These are phyloP conservation scores for Salix arbutifolia DNA, from an alignment of 345 rosid species.

Conservation along the genomic window DNA sequence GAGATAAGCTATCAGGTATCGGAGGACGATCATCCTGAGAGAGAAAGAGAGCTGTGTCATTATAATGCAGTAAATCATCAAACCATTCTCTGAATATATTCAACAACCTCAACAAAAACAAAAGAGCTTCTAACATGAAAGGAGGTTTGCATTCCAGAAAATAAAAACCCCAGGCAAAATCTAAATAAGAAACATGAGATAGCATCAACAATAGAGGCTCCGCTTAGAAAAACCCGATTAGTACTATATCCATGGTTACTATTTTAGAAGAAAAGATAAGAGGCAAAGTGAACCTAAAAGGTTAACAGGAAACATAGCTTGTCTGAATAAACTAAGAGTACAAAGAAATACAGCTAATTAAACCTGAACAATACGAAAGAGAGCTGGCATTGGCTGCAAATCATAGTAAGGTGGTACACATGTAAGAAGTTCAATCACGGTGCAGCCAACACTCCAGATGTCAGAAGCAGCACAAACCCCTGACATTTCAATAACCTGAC, in stretches of 20 bases:
- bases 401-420: constrained; percentile 99
- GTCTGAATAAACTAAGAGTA: neutral
- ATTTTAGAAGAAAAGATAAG: neutral
- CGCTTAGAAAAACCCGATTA: no score
- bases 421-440: constrained; percentile 95
- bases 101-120: neutral
- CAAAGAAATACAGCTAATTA: constrained; percentile 8
- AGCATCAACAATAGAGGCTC: constrained; percentile 1
- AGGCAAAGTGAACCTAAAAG: constrained; percentile 1
- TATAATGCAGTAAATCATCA: neutral
- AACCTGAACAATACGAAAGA: constrained; percentile 98
- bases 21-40: constrained; percentile 94
- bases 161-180: neutral
- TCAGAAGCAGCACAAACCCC: constrained; percentile 99
- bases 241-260: no score
- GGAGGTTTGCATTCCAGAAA: neutral
- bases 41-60: neutral
- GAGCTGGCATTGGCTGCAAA: constrained; percentile 96
- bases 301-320: constrained; percentile 6
- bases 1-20: constrained; percentile 88
- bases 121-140: neutral
- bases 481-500: constrained; percentile 98
- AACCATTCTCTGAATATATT: neutral
- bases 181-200: neutral
- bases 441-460: constrained; percentile 99